Conservation (phyloP, 2,329 filamentous ascomycete species). For the Colletotrichum sp. region DNA sequence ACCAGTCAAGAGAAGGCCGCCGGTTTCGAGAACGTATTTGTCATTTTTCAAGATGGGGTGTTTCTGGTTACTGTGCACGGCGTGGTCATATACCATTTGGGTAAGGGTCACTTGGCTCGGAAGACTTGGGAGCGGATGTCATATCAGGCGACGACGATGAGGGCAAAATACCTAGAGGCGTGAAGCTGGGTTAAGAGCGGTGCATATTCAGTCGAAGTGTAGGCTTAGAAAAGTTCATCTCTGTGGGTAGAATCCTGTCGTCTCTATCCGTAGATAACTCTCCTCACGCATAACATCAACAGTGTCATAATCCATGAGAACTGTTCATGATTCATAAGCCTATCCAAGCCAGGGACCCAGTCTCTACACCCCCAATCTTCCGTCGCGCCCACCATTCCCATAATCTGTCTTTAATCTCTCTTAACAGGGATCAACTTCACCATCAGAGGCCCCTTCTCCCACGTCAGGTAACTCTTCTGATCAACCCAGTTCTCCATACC, state of each 20-base stretch:
- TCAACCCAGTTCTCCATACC: conserved; percentile 39
- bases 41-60: neutral
- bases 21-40: neutral
- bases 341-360: neutral
- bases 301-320: neutral
- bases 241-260: neutral
- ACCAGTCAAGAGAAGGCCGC: neutral
- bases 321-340: neutral
- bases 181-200: no score
- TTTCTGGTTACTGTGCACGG: neutral
- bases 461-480: conserved; percentile 44
- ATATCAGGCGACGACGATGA: neutral
- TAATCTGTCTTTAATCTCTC: neutral
- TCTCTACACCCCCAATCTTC: neutral
- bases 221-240: neutral
- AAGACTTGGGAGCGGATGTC: neutral
- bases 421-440: conserved; percentile 1
- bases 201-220: neutral
- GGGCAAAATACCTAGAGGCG: neutral
- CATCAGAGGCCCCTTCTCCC: conserved; percentile 30
- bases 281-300: neutral
- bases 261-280: neutral
- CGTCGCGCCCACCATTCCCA: neutral
- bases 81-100: fast-evolving
- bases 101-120: neutral